Evolutionary conservation across 2,329 filamentous ascomycete species (phyloP).

Genomic region (Neofusicoccum umdonicola): DNA sequence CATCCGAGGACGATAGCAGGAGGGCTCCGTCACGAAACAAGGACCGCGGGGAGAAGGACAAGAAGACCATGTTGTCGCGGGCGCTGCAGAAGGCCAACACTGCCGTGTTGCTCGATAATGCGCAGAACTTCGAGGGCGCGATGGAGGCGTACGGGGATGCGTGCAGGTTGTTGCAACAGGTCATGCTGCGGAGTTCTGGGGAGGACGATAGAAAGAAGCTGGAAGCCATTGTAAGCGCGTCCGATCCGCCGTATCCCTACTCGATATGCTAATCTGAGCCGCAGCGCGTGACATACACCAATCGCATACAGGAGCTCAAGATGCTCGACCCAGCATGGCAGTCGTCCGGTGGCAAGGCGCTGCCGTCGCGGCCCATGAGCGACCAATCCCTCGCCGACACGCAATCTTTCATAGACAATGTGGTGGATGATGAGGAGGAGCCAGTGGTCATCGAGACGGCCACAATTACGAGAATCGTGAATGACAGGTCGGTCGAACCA

Average conservation of each 20-base stretch:
- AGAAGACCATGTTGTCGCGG: constrained; percentile 96
- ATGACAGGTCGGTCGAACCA: constrained; percentile 37
- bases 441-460: constrained; percentile 52
- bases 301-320: constrained; percentile 81
- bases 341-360: constrained; percentile 62
- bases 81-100: constrained; percentile 94
- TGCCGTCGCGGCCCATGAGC: constrained; percentile 70
- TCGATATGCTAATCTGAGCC: neutral
- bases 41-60: constrained; percentile 49
- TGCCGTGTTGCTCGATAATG: constrained; percentile 92
- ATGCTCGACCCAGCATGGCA: constrained; percentile 61
- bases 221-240: constrained; percentile 78
- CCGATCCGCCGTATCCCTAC: neutral
- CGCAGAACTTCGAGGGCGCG: constrained; percentile 88
- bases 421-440: constrained; percentile 36
- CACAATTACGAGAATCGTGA: constrained; percentile 52
- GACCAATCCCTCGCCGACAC: constrained; percentile 49
- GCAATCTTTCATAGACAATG: constrained; percentile 31
- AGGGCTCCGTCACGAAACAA: constrained; percentile 33
- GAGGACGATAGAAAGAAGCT: constrained; percentile 88
- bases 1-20: constrained; percentile 12
- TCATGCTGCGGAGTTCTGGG: constrained; percentile 78
- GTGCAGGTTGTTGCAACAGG: constrained; percentile 81
- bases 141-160: constrained; percentile 89
- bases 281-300: constrained; percentile 84